Base-by-base conservation (phyloP, 768 basidiomycete species). In the Pleurotus pulmonarius region DNA sequence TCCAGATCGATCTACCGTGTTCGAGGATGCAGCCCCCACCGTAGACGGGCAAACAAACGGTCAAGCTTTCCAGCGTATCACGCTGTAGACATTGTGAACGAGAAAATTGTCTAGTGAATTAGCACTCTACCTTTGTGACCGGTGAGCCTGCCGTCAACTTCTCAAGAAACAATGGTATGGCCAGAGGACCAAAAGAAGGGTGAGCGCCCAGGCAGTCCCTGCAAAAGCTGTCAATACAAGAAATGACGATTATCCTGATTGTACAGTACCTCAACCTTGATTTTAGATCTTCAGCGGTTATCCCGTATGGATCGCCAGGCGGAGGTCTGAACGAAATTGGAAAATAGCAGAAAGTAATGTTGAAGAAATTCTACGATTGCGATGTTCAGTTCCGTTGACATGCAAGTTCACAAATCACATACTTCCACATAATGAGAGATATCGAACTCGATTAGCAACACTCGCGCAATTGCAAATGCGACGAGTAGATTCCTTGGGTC, bases 281-380 rank as follows among this genome's bases (percentile, higher is more conserved):
- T 63, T 89, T 88, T 18, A 99, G 80, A 65, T 98, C 91, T 29
- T 95, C 92, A 0, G 90, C 77, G 2, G 87, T 90, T 58, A 99
- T 95, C 3, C 90, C 89, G 68, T 96, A 94, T 15, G 93, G 94
- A 66, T 98, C 94, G 62, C 94, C 87, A 1, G 93, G 89, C 15
- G 95, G 93, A 7, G 96, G 94, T 57, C 90, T 82, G 74, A 97
- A 99, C 0, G 94, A 92, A 56, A 99, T 98, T 0, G 97, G 97
- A 73, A 98, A 99, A 69, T 99, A 99, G 69, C 97, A 98, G 69
- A 95, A 98, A 0, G 88, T 90, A 67, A 98, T 87, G 64, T 98
- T 92, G 73, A 96, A 98, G 47, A 98, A 75, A 51, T 87, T 83
- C 94, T 98, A 62, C 5, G 26, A 16, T 44, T 16, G 11, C 41